phyloP scores from a whole-genome alignment of 495 filamentous ascomycete species.

The Podospora tetraspora region DNA sequence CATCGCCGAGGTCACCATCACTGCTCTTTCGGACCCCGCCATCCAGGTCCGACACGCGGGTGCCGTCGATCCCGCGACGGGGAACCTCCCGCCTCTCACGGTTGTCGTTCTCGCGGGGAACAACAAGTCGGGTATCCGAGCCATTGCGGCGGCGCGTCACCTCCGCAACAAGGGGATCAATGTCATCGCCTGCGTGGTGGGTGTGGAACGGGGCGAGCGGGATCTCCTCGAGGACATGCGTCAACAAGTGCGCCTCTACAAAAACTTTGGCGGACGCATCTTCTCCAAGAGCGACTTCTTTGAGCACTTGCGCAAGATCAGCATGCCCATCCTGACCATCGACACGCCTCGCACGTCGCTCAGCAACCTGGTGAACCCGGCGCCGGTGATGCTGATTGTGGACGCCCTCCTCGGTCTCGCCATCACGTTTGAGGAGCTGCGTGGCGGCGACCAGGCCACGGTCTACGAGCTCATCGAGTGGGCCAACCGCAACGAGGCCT shows the following conservation, averaged over 20 bases:
- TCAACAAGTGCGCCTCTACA: constrained; percentile 69
- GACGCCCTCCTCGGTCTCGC: constrained; percentile 85
- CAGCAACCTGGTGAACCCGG: constrained; percentile 30
- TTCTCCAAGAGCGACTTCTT: constrained; percentile 52
- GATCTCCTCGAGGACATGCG: constrained; percentile 65
- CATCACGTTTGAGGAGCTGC: constrained; percentile 74
- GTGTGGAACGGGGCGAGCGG: constrained; percentile 61
- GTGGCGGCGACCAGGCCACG: constrained; percentile 72
- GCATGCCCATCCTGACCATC: constrained; percentile 35
- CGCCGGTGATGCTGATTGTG: constrained; percentile 69
- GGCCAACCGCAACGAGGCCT: constrained; percentile 75
- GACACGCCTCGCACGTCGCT: constrained; percentile 33
- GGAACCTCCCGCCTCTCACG: constrained; percentile 42
- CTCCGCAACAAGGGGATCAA: constrained; percentile 73
- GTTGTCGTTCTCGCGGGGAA: constrained; percentile 85
- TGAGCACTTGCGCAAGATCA: constrained; percentile 41
- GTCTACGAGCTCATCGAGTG: constrained; percentile 81
- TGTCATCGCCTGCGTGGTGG: constrained; percentile 77
- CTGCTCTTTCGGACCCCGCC: constrained; percentile 51
- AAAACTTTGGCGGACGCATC: constrained; percentile 68
- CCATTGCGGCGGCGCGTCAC: constrained; percentile 80
- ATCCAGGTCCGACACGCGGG: constrained; percentile 44
- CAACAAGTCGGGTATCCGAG: constrained; percentile 76
- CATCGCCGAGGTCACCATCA: constrained; percentile 76
- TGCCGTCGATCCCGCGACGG: constrained; percentile 29